Conservation (phyloP, 202 grass and related monocot genomes). For the Musa balbisiana region DNA sequence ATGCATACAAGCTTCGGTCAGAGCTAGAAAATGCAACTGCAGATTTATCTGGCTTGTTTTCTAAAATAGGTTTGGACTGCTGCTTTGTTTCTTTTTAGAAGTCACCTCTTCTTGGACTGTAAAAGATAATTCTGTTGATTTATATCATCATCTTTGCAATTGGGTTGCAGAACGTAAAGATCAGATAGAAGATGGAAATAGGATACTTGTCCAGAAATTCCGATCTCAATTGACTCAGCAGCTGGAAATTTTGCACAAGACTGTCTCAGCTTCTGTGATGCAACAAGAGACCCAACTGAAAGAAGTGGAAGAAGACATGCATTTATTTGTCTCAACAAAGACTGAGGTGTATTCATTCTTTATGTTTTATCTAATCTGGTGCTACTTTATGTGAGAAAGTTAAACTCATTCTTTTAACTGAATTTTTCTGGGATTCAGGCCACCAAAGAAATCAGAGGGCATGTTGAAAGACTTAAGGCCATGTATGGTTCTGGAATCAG, state of each 20-base stretch:
- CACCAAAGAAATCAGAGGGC: constrained; percentile 41
- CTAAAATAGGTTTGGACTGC: constrained; percentile 48
- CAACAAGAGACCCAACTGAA: constrained; percentile 76
- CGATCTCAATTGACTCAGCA: constrained; percentile 60
- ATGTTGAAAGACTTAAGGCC: constrained; percentile 44
- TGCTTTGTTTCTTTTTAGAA: constrained; percentile 9
- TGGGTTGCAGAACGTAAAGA: constrained; percentile 64
- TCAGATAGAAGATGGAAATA: constrained; percentile 59
- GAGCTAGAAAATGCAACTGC: constrained; percentile 53
- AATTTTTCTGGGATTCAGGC: constrained; percentile 27
- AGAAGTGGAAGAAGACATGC: constrained; percentile 46
- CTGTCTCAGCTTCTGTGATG: constrained; percentile 54
- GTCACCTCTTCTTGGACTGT: no score
- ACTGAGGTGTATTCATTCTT: constrained; percentile 35
- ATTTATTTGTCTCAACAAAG: constrained; percentile 56
- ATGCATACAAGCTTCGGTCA: constrained; percentile 45
- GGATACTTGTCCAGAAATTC: constrained; percentile 53
- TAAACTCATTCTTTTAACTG: background rate
- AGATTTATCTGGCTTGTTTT: constrained; percentile 63
- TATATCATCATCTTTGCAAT: background rate
- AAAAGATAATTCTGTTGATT: background rate
- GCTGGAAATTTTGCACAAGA: constrained; percentile 43
- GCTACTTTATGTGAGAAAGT: background rate
- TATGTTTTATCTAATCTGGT: constrained; percentile 6
- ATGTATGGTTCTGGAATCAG: constrained; percentile 39